phyloP scores from a whole-genome alignment of 441 rosid genomes.

The Bruguiera hainesii region DNA sequence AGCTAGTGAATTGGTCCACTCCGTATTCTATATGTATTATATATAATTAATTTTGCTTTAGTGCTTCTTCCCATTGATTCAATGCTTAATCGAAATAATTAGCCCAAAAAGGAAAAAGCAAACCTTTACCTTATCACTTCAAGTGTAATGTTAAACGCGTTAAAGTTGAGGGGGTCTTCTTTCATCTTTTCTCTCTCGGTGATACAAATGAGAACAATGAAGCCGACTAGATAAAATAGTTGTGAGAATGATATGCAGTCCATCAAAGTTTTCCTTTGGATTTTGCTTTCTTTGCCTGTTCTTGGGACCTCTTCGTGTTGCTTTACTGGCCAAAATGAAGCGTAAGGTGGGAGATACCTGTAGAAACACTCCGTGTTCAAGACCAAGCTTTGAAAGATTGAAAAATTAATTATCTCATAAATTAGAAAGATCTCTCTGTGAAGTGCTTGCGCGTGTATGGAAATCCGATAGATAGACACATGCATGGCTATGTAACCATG shows the following conservation, averaged over 20 bases:
- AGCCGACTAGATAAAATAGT: slow-evolving; percentile 30
- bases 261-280: neutral
- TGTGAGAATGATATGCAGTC: slow-evolving; percentile 30
- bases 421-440: no score
- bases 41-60: no score
- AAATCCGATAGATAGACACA: no score
- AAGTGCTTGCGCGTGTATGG: no score
- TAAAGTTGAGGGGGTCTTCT: slow-evolving; percentile 49
- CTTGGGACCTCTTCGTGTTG: neutral
- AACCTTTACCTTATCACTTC: slow-evolving; percentile 43
- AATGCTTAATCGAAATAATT: no score
- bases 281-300: neutral
- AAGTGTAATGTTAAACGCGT: slow-evolving; percentile 28
- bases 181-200: slow-evolving; percentile 35
- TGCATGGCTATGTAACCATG: no score
- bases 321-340: slow-evolving; percentile 23
- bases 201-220: slow-evolving; percentile 36
- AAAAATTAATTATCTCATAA: no score
- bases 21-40: neutral
- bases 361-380: neutral
- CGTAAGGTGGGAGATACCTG: slow-evolving; percentile 46
- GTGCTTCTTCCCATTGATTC: no score
- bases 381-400: no score
- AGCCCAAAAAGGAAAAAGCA: no score
- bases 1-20: neutral